Base-by-base conservation (phyloP, 805 yeast genomes). In the Ogataea minuta region DNA sequence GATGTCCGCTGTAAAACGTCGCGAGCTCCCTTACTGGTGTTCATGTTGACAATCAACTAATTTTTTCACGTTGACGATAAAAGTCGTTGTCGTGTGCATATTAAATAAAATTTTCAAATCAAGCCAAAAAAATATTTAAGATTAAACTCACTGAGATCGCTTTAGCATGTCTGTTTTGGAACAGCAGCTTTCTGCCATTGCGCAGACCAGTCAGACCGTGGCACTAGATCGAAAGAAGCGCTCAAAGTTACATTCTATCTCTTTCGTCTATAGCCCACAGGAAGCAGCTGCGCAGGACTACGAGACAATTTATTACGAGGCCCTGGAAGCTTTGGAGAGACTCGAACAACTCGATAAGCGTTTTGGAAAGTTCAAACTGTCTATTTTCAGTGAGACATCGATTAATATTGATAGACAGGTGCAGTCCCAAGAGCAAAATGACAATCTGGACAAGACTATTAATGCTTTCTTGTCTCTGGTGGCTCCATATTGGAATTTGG, bases 201-300 rank as follows among this genome's bases (percentile, higher is more conserved):
- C 81, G 23, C 70, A 70, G 45, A 75, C 71, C 44, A 78, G 77
- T 36, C 78, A 83, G 32, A 77, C 91, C 24, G 77, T 85, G 37
- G 88, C 89, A 2, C 70, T 84, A 47, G 97, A 91, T 59, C 77
- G 97, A 61, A 89, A 89, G 63, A 73, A 77, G 52, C 74, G 97
- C 61, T 86, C 89, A 46, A 85, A 84, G 62, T 67, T 89, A 42
- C 99, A 93, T 58, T 79, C 95, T 26, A 81, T 87, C 27, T 93
- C 99, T 33, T 76, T 93, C 48, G 74, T 93, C 19, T 90, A 83
- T 60, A 95, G 87, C 29, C 73, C 96, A 8, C 79, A 82, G 53
- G 80, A 79, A 45, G 99, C 99, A 12, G 86, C 95, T n/a, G 76
- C 90, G 24, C 98, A 93, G 67, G 99, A 93, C 60, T 90, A 77